Percentiles rank a stretch among this genome's conserved stretches.
Conservation (phyloP, 306 rosid species). For the Vigna reflexopilosa region DNA sequence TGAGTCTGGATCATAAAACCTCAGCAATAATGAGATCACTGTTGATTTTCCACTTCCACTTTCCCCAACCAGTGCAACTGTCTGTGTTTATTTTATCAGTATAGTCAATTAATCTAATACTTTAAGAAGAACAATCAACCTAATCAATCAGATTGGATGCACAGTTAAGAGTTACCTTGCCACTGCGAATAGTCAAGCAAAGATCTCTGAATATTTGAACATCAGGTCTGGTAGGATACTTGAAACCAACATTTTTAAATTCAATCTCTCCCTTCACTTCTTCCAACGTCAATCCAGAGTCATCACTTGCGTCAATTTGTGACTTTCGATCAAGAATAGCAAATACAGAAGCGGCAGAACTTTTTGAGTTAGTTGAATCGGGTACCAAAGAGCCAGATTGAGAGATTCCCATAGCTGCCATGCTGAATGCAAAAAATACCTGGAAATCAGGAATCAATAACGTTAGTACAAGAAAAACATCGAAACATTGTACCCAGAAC, state of each 20-base stretch:
- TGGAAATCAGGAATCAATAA: slow-evolving; percentile 35
- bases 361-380: slow-evolving; percentile 62
- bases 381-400: slow-evolving; percentile 66
- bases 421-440: slow-evolving; percentile 74
- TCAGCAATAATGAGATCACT: slow-evolving; percentile 59
- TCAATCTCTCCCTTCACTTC: slow-evolving; percentile 70
- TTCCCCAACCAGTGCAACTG: slow-evolving; percentile 76
- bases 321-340: slow-evolving; percentile 73
- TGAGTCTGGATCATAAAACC: slow-evolving; percentile 73
- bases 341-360: slow-evolving; percentile 70
- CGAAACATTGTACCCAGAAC: not conserved
- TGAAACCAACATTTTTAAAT: slow-evolving; percentile 71
- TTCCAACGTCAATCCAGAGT: slow-evolving; percentile 56
- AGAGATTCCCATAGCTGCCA: slow-evolving; percentile 67
- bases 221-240: slow-evolving; percentile 72
- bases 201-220: slow-evolving; percentile 69
- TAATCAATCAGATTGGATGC: not conserved
- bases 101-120: slow-evolving; percentile 12
- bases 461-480: slow-evolving; percentile 16
- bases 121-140: not conserved
- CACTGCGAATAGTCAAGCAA: slow-evolving; percentile 65
- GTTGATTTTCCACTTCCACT: slow-evolving; percentile 84
- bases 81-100: slow-evolving; percentile 48
- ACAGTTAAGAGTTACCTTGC: slow-evolving; percentile 57
- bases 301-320: slow-evolving; percentile 63